These are phyloP conservation scores for Lasiodiplodia theobromae DNA, from an alignment of 2,329 filamentous ascomycete species.

Conservation along the genomic window DNA sequence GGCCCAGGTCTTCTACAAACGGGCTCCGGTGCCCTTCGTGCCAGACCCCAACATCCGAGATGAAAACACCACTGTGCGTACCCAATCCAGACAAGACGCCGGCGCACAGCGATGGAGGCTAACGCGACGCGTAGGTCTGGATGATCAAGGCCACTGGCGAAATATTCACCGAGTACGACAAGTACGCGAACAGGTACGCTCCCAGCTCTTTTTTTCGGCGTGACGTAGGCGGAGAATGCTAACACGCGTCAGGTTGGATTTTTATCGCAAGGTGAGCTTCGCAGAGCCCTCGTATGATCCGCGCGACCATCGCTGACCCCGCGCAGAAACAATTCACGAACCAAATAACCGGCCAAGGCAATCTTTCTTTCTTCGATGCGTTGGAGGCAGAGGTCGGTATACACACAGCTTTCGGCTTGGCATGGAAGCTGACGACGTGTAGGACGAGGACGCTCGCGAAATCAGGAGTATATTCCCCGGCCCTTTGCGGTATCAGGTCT, in stretches of 20 bases:
- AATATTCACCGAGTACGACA: constrained; percentile 86
- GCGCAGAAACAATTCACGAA: constrained; percentile 86
- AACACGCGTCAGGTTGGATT: constrained; percentile 74
- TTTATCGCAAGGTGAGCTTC: constrained; percentile 82
- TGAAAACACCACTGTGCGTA: constrained; percentile 80
- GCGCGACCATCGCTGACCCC: constrained; percentile 19
- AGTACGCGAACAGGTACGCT: constrained; percentile 80
- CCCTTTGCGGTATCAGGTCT: constrained; percentile 85
- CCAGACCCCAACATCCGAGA: constrained; percentile 75
- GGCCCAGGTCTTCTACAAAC: constrained; percentile 87
- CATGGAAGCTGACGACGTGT: constrained; percentile 34
- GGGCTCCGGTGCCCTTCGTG: constrained; percentile 89
- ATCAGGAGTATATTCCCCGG: constrained; percentile 93
- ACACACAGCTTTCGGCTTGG: not conserved
- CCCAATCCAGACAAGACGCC: constrained; percentile 27
- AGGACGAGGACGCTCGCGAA: constrained; percentile 75
- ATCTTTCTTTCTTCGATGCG: constrained; percentile 90
- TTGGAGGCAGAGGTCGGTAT: constrained; percentile 80
- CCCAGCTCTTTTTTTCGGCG: constrained; percentile 30
- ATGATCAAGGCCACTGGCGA: constrained; percentile 89
- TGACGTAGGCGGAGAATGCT: not conserved
- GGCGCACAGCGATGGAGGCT: constrained; percentile 34
- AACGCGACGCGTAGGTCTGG: constrained; percentile 73
- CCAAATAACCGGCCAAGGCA: constrained; percentile 92
- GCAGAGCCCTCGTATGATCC: not conserved